Evolutionary conservation across 140 eudicot species (phyloP), one percentile per base, ranked within the genome.

Genomic region (Stevia rebaudiana): DNA sequence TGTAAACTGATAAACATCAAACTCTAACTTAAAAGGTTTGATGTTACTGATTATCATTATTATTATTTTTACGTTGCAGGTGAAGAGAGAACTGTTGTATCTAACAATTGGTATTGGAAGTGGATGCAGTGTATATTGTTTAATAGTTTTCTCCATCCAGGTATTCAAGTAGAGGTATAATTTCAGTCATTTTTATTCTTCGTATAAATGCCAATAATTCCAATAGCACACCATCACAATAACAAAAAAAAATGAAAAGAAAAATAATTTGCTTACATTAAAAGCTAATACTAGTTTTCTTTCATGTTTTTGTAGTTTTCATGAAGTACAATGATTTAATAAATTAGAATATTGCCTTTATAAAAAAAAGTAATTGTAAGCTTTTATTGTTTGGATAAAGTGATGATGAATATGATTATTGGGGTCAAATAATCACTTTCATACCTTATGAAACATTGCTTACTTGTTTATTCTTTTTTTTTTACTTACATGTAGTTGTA

Each of bases 111-210:
- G 85, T 41, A 79, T 85, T n/a, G 96, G 96, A 81, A 80, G 92
- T 65, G 96, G 87, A 44, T 87, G 98, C 66, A 87, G 78, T 75
- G 92, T 85, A 75, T 91, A 91, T 74, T 91, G 98, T 67, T 87
- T 91, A 36, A 40, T 83, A 48, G 68, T 70, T 51, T 75, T 91
- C 8, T 87, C 96, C 49, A 52, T 85, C 72, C 92, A 91, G 95
- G 98, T 84, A 84, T 61, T 59, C 67, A 36, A 22, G 35, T 63
- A 52, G 60, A 65, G 70, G 61, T 49, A 69, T 58, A 72, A 40
- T 69, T 53, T 47, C 43, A 21, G 68, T 67, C 46, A 67, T 47
- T 72, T 61, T 15, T 72, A 49, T 60, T 43, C 30, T 71, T 28
- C 7, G 19, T 47, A 39, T 24, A 21, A 8, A 43, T 54, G 47